A percentile compares a stretch with the other conserved stretches of the same genome.
phyloP scores from a whole-genome alignment of 2,329 filamentous ascomycete species.

The Cercospora sp. region DNA sequence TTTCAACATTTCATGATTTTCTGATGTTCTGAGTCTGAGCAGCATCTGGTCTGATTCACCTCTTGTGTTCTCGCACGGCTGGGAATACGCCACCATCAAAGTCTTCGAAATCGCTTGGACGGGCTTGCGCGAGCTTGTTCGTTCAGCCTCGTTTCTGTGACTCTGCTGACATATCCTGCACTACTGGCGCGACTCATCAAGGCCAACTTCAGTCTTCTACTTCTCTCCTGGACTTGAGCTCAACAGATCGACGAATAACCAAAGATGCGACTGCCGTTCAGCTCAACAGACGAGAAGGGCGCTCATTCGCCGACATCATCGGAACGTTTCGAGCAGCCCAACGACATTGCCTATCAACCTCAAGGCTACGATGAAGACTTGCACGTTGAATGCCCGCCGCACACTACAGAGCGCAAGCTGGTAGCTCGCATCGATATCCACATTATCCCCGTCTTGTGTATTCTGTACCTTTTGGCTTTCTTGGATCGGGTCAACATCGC shows the following conservation, averaged over 20 bases:
- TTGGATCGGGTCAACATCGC: constrained; percentile 52
- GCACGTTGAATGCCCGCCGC: constrained; percentile 45
- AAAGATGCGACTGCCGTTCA: constrained; percentile 18
- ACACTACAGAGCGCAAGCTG: constrained; percentile 52
- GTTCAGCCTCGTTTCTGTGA: background rate
- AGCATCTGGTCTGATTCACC: background rate
- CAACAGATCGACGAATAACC: background rate
- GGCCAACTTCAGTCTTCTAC: background rate
- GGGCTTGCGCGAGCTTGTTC: background rate
- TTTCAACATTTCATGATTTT: background rate
- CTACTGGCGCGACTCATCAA: background rate
- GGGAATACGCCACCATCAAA: background rate
- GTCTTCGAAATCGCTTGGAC: background rate
- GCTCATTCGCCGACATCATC: constrained; percentile 11
- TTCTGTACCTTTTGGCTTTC: constrained; percentile 51
- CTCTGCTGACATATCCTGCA: background rate
- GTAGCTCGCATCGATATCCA: constrained; percentile 49
- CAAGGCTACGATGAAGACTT: constrained; percentile 39
- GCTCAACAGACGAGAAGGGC: constrained; percentile 4
- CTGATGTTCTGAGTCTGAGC: no score
- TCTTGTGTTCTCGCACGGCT: background rate
- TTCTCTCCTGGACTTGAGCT: background rate
- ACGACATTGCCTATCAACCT: constrained; percentile 3
- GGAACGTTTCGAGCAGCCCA: constrained; percentile 10
- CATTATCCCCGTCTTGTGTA: constrained; percentile 53